Percentiles rank a stretch among this genome's conserved stretches.
Conservation (phyloP, 164 flowering plant genomes). For the Sextonia rubra region DNA sequence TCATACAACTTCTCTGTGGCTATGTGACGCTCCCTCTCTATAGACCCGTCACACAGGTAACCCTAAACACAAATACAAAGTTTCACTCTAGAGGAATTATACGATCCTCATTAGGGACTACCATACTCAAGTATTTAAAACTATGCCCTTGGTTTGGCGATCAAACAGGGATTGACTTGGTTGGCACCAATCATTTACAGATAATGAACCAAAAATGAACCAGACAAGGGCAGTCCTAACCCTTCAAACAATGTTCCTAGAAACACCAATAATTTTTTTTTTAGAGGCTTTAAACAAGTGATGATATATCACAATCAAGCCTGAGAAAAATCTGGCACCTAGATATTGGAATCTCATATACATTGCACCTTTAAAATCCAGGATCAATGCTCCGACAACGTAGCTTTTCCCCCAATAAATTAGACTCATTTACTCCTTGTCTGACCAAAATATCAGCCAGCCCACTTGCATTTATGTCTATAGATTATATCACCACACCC, state of each 20-base stretch:
- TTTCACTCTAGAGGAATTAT: not conserved
- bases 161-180: not conserved
- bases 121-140: not conserved
- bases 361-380: no score
- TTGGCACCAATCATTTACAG: not conserved
- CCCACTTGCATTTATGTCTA: no score
- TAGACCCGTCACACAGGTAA: conserved; percentile 70
- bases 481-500: no score
- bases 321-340: no score
- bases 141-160: not conserved
- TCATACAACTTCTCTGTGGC: conserved; percentile 64
- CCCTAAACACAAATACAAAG: not conserved
- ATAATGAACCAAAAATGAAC: not conserved
- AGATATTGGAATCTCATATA: no score
- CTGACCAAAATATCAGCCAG: no score
- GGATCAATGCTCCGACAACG: no score
- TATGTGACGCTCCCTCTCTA: conserved; percentile 67
- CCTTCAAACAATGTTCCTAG: not conserved
- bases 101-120: not conserved
- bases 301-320: no score
- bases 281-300: no score
- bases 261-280: no score
- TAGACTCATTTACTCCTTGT: no score
- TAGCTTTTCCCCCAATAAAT: no score
- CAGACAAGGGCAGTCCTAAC: not conserved